Conservation (phyloP, 225 moss, liverwort and hornwort genomes). For the Lunularia cruciata region DNA sequence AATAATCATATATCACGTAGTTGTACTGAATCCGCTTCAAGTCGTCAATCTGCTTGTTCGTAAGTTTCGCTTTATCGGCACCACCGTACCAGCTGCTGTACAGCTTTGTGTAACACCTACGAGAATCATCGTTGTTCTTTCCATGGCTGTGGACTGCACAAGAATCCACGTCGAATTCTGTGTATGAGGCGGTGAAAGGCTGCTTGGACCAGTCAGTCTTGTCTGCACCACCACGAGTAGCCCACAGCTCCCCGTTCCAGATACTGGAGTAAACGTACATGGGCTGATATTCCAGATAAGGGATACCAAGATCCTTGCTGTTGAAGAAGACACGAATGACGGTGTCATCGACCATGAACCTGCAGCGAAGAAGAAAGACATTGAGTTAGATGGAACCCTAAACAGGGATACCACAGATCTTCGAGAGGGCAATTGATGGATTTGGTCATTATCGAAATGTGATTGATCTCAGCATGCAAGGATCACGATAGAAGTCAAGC, state of each 20-base stretch:
- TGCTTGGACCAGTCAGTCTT: conserved; percentile 56
- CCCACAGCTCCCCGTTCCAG: conserved; percentile 70
- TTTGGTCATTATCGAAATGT: too few relatives aligned
- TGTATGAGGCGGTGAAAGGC: conserved; percentile 65
- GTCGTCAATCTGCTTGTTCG: conserved; percentile 23
- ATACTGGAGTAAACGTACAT: conserved; percentile 75
- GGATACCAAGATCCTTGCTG: conserved; percentile 50
- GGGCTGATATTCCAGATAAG: conserved; percentile 69
- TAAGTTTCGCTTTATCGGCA: conserved; percentile 2
- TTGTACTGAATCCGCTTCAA: conserved; percentile 25
- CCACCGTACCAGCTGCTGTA: conserved; percentile 33
- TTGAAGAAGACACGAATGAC: conserved; percentile 68
- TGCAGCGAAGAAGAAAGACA: too few relatives aligned
- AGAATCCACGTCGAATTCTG: conserved; percentile 62
- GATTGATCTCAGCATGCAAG: too few relatives aligned
- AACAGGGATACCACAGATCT: too few relatives aligned
- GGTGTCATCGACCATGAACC: conserved; percentile 69
- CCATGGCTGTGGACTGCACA: conserved; percentile 28
- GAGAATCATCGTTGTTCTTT: background rate
- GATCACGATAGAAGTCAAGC: too few relatives aligned
- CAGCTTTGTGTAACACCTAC: conserved; percentile 14
- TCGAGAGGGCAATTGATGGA: too few relatives aligned
- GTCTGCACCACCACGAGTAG: conserved; percentile 59
- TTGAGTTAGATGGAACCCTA: too few relatives aligned
- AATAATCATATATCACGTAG: conserved; percentile 42